These are phyloP conservation scores for Pluteus cervinus DNA, from an alignment of 768 basidiomycete species.

Conservation along the genomic window DNA sequence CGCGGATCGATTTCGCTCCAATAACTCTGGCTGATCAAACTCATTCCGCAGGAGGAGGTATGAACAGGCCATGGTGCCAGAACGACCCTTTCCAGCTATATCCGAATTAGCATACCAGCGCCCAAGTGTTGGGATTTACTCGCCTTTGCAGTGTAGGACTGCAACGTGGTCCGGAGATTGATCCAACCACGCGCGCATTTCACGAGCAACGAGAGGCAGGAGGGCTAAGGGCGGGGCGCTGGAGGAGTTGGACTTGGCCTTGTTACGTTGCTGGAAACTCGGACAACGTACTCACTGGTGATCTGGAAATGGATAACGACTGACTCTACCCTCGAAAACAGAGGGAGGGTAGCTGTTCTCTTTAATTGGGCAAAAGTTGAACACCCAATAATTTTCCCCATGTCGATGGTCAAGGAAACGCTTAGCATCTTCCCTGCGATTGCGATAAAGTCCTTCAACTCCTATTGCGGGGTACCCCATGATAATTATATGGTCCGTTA, in stretches of 20 bases:
- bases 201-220: conserved; percentile 65
- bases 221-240: conserved; percentile 76
- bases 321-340: conserved; percentile 69
- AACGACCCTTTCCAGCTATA: conserved; percentile 75
- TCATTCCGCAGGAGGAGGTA: background rate
- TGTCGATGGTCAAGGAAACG: conserved; percentile 71
- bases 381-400: conserved; percentile 77
- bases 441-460: conserved; percentile 75
- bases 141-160: conserved; percentile 87
- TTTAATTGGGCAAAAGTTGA: conserved; percentile 78
- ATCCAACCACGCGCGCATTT: conserved; percentile 69
- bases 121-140: background rate
- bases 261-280: background rate
- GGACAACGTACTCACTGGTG: conserved; percentile 58
- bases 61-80: conserved; percentile 74
- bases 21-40: background rate
- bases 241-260: background rate
- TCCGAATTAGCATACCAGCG: background rate
- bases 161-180: conserved; percentile 62
- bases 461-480: conserved; percentile 86
- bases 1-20: conserved; percentile 31
- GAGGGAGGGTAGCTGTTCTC: conserved; percentile 76
- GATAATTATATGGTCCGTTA: conserved; percentile 70
- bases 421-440: conserved; percentile 68
- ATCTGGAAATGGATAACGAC: conserved; percentile 85